These are phyloP conservation scores for Phoma sp. DNA, from an alignment of 2,329 filamentous ascomycete genomes.

Conservation along the genomic window DNA sequence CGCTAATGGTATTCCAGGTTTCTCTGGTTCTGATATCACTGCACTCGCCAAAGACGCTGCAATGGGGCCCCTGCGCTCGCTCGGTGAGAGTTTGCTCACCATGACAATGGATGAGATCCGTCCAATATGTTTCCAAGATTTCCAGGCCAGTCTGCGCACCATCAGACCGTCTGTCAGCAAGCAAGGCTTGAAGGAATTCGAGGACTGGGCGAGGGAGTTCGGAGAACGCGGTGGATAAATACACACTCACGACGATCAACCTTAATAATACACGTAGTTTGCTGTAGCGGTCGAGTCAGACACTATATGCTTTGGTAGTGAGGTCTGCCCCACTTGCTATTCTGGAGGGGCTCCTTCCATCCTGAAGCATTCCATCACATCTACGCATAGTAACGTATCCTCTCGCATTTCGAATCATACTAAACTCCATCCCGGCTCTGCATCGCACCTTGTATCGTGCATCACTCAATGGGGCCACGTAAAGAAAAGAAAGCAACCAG, in stretches of 20 bases:
- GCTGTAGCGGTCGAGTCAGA: background rate
- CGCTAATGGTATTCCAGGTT: slow-evolving; percentile 64
- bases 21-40: slow-evolving; percentile 96
- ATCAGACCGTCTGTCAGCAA: slow-evolving; percentile 91
- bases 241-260: background rate
- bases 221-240: slow-evolving; percentile 85
- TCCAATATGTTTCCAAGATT: slow-evolving; percentile 82
- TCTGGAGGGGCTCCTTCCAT: slow-evolving; percentile 14
- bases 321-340: slow-evolving; percentile 14
- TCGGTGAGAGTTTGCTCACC: slow-evolving; percentile 86
- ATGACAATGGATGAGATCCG: slow-evolving; percentile 96
- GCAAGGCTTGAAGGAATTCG: slow-evolving; percentile 83
- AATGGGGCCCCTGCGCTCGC: slow-evolving; percentile 89
- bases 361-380: background rate
- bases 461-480: slow-evolving; percentile 41
- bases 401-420: background rate
- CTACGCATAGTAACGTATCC: background rate
- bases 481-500: slow-evolving; percentile 40
- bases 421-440: background rate
- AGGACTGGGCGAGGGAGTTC: slow-evolving; percentile 93
- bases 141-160: slow-evolving; percentile 78
- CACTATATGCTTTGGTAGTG: background rate
- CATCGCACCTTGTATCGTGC: background rate
- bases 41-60: slow-evolving; percentile 96
- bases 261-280: background rate